Evolutionary conservation across 495 filamentous ascomycete species (phyloP), one percentile per base, ranked within the genome.

Genomic region (Jackrogersella minutella): DNA sequence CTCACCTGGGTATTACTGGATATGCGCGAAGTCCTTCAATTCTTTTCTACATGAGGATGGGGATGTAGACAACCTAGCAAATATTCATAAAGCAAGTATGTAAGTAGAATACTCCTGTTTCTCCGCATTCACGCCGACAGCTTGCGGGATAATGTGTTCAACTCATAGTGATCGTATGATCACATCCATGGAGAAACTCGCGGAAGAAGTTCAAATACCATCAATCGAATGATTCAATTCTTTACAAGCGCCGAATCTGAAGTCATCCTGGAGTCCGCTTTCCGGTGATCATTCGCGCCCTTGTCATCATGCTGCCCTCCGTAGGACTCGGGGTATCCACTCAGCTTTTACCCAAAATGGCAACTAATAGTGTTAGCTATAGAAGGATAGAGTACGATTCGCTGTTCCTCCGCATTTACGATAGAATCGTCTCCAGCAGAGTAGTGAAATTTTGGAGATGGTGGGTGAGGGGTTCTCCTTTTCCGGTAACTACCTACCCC

Each of bases 211-310:
- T n/a, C 28, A 4, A 30, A 30, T 30, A 30, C 28, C 28, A 4
- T 30, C 28, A 4, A 30, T 30, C 31, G 6, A 9, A 34, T 21
- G 2, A n/a, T 53, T 13, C 19, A 6, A 8, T n/a, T 36, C 13
- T n/a, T n/a, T n/a, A 33, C 9, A 46, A 34, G 6, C 11, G 39
- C 19, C 37, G 47, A 26, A 30, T 39, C 8, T 17, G 11, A 26
- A 53, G 1, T 5, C 8, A 44, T 19, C 28, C 49, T 16, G 19
- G 21, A 14, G 47, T 59, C 59, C 65, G 65, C 54, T 68, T 68
- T 63, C 13, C 65, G 65, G 65, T 26, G 24, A 31, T 63, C 65
- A 59, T 54, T 34, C 41, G 24, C 65, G 65, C 65, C 65, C 53
- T 68, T 68, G 53, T 43, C 54, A 36, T 61, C 34, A 51, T 56